Evolutionary conservation across 768 basidiomycete genomes (phyloP), one percentile per base, ranked within the genome.

Genomic region (Mycena maculata): DNA sequence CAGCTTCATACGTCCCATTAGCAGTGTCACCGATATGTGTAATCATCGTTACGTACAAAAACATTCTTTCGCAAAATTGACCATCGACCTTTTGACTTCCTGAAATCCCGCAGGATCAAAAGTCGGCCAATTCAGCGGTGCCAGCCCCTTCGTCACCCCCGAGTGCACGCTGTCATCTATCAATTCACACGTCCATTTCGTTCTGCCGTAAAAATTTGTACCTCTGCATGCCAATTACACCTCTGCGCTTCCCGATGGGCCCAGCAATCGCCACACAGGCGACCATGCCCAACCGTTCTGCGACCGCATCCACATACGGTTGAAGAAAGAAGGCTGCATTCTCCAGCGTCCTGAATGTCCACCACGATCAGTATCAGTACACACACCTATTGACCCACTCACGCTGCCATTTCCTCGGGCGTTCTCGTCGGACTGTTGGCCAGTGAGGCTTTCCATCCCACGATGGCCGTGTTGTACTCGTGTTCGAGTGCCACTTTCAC

Each of bases 361-460:
- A 9, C 18, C 3, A 4, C 20, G 20, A 9, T 44, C 22, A 7
- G 5, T 22, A 20, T 44, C n/a, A n/a, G 6, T n/a, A 22, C 42
- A 8, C 5, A n/a, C 4, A n/a, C 25, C 20, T 12, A 12, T n/a
- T n/a, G n/a, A n/a, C n/a, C 23, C 20, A 61, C 60, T 22, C 27
- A 61, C 50, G 60, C 60, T 8, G 49, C 50, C n/a, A 61, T 41
- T 13, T 52, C 49, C 5, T 61, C 49, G 2, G 59, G 36, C 4
- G 28, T 53, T n/a, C 50, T 28, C 7, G 39, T 53, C 10, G 60
- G 60, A 8, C 22, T 39, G 12, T 61, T 49, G 8, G 49, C 39
- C 23, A 31, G 25, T 2, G 49, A 31, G 15, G 28, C 16, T 39
- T 41, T 12, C 60, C 60, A 61, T 5, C 23, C 60, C 30, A 22